Percentiles rank a stretch among this genome's conserved stretches.
These are phyloP conservation scores for Ambrosiella cleistominuta DNA, from an alignment of 2,329 filamentous ascomycete genomes.

Conservation along the genomic window DNA sequence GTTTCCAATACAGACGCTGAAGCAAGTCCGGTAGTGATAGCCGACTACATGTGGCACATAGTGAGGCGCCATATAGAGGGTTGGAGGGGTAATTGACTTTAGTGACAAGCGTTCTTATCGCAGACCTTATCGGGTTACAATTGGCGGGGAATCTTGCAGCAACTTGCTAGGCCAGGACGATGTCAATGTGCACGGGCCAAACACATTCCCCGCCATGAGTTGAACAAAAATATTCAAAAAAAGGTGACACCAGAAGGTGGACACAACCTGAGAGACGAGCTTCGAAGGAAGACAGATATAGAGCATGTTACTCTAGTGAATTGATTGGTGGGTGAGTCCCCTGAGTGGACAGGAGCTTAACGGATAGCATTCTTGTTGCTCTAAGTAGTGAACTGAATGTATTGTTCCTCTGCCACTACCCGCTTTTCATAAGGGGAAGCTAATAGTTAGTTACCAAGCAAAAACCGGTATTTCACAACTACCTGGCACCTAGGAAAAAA, in stretches of 20 bases:
- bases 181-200: slow-evolving; percentile 1
- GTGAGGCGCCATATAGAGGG: neutral
- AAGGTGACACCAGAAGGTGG: neutral
- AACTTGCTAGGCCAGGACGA: neutral
- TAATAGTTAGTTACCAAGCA: neutral
- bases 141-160: slow-evolving; percentile 2
- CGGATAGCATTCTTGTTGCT: neutral
- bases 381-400: neutral
- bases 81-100: slow-evolving; percentile 7
- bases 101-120: slow-evolving; percentile 4
- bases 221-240: neutral
- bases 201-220: neutral
- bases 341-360: neutral
- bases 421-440: slow-evolving; percentile 2
- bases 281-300: no score
- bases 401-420: neutral
- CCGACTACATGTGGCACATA: slow-evolving; percentile 2
- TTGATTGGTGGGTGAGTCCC: neutral
- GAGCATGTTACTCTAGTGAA: no score
- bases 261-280: no score
- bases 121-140: neutral
- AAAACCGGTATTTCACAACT: slow-evolving; percentile 3
- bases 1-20: neutral
- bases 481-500: slow-evolving; percentile 2
- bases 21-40: neutral